Evolutionary conservation across 2,329 filamentous ascomycete genomes (phyloP).

Genomic region (Trichoderma aggressivum): DNA sequence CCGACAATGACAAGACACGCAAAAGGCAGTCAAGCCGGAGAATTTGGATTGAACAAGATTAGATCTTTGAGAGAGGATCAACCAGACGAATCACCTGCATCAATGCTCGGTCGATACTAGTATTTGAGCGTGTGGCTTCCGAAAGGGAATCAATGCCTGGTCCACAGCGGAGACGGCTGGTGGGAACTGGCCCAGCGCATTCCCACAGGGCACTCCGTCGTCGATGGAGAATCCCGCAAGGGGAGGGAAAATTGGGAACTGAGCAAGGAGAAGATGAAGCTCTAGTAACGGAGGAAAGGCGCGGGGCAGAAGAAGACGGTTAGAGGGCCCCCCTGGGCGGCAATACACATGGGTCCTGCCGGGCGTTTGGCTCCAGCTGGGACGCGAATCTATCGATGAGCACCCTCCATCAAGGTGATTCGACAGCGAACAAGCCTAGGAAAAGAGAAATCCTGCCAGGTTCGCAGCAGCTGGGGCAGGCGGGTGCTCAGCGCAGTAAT

Average conservation of each 20-base stretch:
- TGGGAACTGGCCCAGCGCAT: conserved; percentile 19
- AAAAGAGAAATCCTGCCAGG: background rate
- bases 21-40: conserved; percentile 5
- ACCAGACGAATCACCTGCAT: conserved; percentile 18
- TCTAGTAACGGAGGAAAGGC: conserved; percentile 16
- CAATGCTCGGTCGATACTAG: conserved; percentile 14
- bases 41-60: conserved; percentile 13
- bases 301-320: conserved; percentile 20
- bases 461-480: background rate
- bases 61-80: conserved; percentile 18
- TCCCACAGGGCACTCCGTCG: conserved; percentile 9
- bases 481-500: conserved; percentile 5
- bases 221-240: conserved; percentile 15
- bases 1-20: background rate
- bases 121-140: conserved; percentile 16
- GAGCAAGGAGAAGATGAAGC: conserved; percentile 17
- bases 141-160: conserved; percentile 17
- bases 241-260: conserved; percentile 10
- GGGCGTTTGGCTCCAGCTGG: conserved; percentile 14
- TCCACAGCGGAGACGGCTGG: conserved; percentile 19
- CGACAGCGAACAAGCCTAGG: background rate
- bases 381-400: conserved; percentile 18
- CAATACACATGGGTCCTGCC: conserved; percentile 17
- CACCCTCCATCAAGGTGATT: background rate
- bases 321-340: conserved; percentile 18